Evolutionary conservation across 768 basidiomycete species (phyloP).

Genomic region (Candolleomyces efflorescens): DNA sequence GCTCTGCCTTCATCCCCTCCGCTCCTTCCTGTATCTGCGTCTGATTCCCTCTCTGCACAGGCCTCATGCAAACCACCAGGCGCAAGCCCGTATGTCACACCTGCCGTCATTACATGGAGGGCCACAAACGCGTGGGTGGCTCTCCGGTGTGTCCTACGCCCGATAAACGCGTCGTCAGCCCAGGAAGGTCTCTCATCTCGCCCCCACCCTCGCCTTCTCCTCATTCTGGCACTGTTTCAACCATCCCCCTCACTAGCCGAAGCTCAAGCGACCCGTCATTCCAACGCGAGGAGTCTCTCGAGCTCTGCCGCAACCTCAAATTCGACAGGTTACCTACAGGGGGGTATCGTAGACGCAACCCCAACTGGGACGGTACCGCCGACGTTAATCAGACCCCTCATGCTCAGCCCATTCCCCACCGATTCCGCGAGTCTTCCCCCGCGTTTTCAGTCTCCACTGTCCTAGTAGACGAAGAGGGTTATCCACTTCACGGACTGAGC

Average conservation of each 20-base stretch:
- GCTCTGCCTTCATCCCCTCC: not conserved
- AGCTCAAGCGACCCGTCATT: not conserved
- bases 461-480: not conserved
- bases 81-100: conserved; percentile 7
- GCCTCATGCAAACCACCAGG: not conserved
- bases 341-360: conserved; percentile 6
- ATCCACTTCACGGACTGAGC: too few relatives aligned
- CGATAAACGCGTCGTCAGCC: not conserved
- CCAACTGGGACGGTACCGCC: conserved; percentile 1
- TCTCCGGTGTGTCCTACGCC: conserved; percentile 1
- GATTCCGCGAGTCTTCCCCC: not conserved
- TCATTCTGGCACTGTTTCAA: not conserved
- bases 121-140: conserved; percentile 3
- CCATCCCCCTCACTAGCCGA: not conserved
- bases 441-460: conserved; percentile 4
- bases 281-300: not conserved
- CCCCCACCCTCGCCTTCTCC: conserved; percentile 1
- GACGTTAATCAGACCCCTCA: not conserved
- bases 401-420: not conserved
- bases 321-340: not conserved
- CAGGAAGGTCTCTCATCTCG: conserved; percentile 4
- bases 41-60: not conserved
- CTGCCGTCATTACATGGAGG: conserved; percentile 6
- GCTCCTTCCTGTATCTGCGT: not conserved
- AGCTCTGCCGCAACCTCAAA: conserved; percentile 1